Evolutionary conservation across 2,329 filamentous ascomycete species (phyloP).

Genomic region (Claviceps pazoutovae): DNA sequence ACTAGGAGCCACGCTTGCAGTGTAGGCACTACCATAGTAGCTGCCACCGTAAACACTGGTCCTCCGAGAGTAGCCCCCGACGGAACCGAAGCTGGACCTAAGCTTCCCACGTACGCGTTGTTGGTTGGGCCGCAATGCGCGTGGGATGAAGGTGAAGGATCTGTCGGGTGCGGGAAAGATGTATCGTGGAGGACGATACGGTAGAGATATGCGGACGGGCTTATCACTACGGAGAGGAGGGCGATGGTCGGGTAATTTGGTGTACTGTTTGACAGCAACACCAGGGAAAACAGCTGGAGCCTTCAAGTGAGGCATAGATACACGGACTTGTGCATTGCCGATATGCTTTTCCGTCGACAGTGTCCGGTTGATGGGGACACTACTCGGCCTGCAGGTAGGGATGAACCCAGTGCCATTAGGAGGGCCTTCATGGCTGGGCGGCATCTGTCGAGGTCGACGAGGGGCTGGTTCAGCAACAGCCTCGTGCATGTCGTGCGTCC

Average conservation of each 20-base stretch:
- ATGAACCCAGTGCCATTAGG: conserved; percentile 42
- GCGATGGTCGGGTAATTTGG: conserved; percentile 83
- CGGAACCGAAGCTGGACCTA: conserved; percentile 53
- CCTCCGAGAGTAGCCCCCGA: conserved; percentile 56
- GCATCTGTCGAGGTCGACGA: conserved; percentile 28
- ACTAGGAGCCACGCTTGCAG: conserved; percentile 77
- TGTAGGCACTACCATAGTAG: conserved; percentile 64
- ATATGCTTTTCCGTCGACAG: conserved; percentile 75
- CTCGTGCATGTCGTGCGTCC: conserved; percentile 94
- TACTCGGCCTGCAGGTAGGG: conserved; percentile 42
- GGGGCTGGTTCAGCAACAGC: conserved; percentile 35
- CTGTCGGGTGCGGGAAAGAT: conserved; percentile 82
- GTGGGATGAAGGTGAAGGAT: conserved; percentile 95
- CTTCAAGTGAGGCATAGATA: conserved; percentile 65
- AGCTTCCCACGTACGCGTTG: conserved; percentile 60
- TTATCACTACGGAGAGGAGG: conserved; percentile 91
- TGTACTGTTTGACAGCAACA: conserved; percentile 78
- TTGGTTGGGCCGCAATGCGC: conserved; percentile 84
- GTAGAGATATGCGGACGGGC: conserved; percentile 84
- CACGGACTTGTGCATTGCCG: conserved; percentile 72
- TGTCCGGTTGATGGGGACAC: conserved; percentile 54
- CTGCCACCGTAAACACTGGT: conserved; percentile 69
- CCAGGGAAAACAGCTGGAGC: conserved; percentile 57
- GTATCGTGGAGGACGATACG: conserved; percentile 65
- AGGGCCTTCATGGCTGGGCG: conserved; percentile 31